Base-by-base conservation (phyloP, 345 rosid species). In the Salix caprea region DNA sequence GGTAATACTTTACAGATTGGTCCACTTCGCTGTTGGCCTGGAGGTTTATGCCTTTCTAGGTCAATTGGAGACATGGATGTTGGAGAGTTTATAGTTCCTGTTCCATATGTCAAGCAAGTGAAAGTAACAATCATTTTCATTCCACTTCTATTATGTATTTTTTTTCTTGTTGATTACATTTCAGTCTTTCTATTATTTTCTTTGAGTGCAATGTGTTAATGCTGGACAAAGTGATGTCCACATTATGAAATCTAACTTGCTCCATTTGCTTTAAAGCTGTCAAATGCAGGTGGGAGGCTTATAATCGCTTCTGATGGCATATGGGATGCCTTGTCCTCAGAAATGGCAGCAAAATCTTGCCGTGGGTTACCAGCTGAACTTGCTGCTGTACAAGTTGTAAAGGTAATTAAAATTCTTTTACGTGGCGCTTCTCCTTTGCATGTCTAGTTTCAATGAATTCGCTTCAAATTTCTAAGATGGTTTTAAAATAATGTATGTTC, bases 1-100 rank as follows among this genome's bases (percentile, higher is more conserved):
- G 42, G 65, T 71, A n/a, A 32, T 24, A 67, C 12, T 39, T 23
- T 73, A 44, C 81, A 94, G 97, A 83, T 91, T 69, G 97, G 98
- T 69, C 97, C 98, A 37, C 87, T 92, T 52, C 90, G 97, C 40
- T 94, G 98, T 78, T 94, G 97, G 95, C 97, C 97, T 1, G 98
- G 97, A 72, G 97, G 97, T 62, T 84, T 92, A 71, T 94, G 97
- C 81, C 95, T 94, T 80, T 92, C 97, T 23, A 87, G 98, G 85
- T 94, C 98, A 67, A 94, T 94, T 19, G 98, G 97, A 30, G 97
- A 91, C 84, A 88, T 86, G 89, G 97, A 94, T 86, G 97, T 92
- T 16, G 98, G 98, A 37, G 97, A 94, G 86, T 92, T 88, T 67
- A 91, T 92, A 75, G 98, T 40, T 40, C 46, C 46, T 40, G 46